A percentile compares a stretch with the other conserved stretches of the same genome.
These are phyloP conservation scores for Aspergillus bridgeri DNA, from an alignment of 495 filamentous ascomycete species.

Conservation along the genomic window DNA sequence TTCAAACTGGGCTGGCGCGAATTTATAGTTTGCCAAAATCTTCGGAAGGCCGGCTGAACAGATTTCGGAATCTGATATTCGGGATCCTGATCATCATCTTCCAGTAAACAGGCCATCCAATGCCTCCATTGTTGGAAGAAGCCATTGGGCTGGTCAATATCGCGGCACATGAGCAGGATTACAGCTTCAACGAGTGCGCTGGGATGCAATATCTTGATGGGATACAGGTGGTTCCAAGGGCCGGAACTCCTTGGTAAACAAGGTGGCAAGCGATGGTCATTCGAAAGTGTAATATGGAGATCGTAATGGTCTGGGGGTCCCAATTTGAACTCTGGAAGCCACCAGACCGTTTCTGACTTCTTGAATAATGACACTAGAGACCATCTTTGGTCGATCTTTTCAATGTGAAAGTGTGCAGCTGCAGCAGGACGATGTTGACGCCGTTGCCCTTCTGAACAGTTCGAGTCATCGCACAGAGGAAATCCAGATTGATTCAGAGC, in stretches of 20 bases:
- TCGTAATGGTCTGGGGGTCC: not conserved
- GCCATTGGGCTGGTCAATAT: not conserved
- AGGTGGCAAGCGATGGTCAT: not conserved
- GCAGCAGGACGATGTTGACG: not conserved
- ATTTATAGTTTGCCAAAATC: not conserved
- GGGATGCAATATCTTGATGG: not conserved
- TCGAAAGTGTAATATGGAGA: not conserved
- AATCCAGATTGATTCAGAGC: not conserved
- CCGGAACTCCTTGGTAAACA: not conserved
- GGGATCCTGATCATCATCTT: not conserved
- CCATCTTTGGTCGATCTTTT: not conserved
- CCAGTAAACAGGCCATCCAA: not conserved
- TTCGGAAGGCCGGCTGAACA: not conserved
- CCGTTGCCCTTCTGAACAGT: not conserved
- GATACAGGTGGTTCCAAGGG: not conserved
- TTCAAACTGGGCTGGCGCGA: not conserved
- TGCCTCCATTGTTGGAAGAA: not conserved
- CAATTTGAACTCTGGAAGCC: not conserved
- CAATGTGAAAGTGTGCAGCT: not conserved
- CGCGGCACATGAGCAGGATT: not conserved
- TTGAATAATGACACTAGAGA: not conserved
- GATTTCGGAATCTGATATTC: not conserved
- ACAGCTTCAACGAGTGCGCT: not conserved
- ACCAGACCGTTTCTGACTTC: not conserved
- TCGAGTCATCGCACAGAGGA: not conserved